Evolutionary conservation across 176 grass and related monocot genomes (phyloP).

Genomic region (Cenchrus fungigraminus): DNA sequence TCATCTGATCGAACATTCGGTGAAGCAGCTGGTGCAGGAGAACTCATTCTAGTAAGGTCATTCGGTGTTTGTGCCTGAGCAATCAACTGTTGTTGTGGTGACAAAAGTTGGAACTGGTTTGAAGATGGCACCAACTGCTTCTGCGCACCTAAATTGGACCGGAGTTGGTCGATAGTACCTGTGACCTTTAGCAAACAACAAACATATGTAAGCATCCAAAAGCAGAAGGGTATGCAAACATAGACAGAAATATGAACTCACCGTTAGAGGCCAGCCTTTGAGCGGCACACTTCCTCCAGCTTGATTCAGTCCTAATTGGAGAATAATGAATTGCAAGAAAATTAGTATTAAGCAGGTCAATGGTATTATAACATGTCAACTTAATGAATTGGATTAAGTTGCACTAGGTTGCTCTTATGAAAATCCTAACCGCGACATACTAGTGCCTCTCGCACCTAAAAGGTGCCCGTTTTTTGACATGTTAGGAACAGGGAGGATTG

Average conservation of each 20-base stretch:
- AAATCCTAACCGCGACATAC: background rate
- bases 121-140: conserved; percentile 81
- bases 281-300: conserved; percentile 83
- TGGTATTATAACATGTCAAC: conserved; percentile 9
- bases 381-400: background rate
- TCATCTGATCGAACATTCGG: conserved; percentile 77
- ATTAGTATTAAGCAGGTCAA: background rate
- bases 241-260: conserved; percentile 50
- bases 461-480: background rate
- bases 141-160: conserved; percentile 77
- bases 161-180: conserved; percentile 81
- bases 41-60: conserved; percentile 77
- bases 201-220: conserved; percentile 35
- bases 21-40: conserved; percentile 75
- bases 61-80: conserved; percentile 83
- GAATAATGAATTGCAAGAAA: conserved; percentile 43
- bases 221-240: background rate
- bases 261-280: conserved; percentile 96
- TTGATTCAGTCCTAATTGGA: conserved; percentile 80
- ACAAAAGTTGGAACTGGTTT: conserved; percentile 89
- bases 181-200: conserved; percentile 61
- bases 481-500: background rate
- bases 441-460: no score
- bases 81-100: conserved; percentile 76
- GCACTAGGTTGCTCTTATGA: background rate